These are phyloP conservation scores for Diaporthe sp. DNA, from an alignment of 2,329 filamentous ascomycete species.

Conservation along the genomic window DNA sequence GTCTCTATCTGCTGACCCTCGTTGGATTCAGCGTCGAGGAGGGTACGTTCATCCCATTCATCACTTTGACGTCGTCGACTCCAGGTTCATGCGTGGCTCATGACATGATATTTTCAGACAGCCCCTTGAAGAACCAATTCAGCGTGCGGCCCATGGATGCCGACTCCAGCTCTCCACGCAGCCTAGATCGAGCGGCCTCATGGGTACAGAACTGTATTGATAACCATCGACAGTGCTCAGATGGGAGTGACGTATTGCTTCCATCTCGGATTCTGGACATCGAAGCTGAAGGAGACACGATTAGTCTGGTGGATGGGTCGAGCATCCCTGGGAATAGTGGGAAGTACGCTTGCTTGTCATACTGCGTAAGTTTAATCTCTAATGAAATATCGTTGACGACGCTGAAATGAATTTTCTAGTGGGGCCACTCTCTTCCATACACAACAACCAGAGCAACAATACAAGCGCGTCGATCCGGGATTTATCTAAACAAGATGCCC, in stretches of 20 bases:
- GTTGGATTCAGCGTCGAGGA: background rate
- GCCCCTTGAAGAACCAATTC: background rate
- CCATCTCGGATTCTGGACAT: background rate
- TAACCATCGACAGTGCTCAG: background rate
- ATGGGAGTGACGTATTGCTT: background rate
- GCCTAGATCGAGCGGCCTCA: background rate
- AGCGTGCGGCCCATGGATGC: background rate
- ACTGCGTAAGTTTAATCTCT: background rate
- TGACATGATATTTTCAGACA: background rate
- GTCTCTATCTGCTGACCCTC: background rate
- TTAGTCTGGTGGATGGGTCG: background rate
- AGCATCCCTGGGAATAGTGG: background rate
- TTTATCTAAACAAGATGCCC: background rate
- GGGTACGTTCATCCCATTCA: background rate
- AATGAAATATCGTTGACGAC: background rate
- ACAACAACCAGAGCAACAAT: background rate
- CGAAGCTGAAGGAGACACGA: background rate
- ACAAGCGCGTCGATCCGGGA: background rate
- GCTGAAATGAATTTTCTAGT: background rate
- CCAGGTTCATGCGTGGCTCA: background rate
- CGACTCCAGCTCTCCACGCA: background rate
- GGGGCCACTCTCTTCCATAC: background rate
- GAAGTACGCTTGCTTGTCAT: background rate
- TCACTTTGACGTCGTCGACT: background rate
- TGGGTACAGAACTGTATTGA: background rate